Evolutionary conservation across 164 flowering plant species (phyloP), one percentile per base, ranked within the genome.

Genomic region (Berberis vulgaris): DNA sequence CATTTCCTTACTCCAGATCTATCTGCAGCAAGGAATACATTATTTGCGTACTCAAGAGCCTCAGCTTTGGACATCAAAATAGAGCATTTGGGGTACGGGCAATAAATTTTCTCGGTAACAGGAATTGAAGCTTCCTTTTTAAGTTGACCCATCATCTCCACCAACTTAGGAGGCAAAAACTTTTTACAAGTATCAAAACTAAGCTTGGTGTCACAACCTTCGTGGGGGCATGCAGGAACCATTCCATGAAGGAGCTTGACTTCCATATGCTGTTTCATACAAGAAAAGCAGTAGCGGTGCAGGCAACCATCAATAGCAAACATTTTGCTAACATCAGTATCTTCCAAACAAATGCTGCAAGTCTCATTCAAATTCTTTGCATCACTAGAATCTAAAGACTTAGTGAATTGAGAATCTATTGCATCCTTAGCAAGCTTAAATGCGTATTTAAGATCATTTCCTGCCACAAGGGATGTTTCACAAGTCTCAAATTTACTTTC

Each of bases 181-280:
- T 77, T 72, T 54, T 59, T 60, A 68, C 86, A 88, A 59, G 87
- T 81, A 41, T 83, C 86, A 60, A 83, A 68, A 42, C 43, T 73
- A 58, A 93, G 78, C 64, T 76, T 79, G 57, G 83, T 71, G 4
- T 78, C 76, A 65, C 98, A 93, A 26, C 70, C 76, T 56, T 84
- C 90, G 69, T 88, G 89, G 46, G 94, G 97, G 63, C 97, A 88
- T 55, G 55, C 73, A 44, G 93, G 87, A 62, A 77, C 9, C 65
- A 69, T 63, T 3, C 89, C 98, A 69, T 80, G 73, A 67, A 80
- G 92, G 72, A 93, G 57, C 70, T 88, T 84, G 40, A 77, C 92
- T 71, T 93, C 96, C 43, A 85, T 86, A 72, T 93, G 90, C 67
- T 85, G 83, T 68, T 72, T 86, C 96, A 89, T 89, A 61, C 97